Base-by-base conservation (phyloP, 1,139 yeast species). In the Geotrichum citri-aurantii region DNA sequence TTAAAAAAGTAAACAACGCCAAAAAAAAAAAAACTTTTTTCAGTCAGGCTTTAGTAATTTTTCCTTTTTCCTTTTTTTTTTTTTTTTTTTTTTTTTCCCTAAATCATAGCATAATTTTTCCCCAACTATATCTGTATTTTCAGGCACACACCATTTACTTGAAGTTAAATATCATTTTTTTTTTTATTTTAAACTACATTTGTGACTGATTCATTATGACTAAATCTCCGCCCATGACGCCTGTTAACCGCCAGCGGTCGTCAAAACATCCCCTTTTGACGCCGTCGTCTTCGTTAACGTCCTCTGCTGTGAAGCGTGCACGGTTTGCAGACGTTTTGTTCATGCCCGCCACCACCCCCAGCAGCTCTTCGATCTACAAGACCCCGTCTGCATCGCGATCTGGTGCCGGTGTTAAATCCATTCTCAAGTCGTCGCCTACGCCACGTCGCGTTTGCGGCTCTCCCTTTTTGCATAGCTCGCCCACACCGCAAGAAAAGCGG, bases 261-360 rank as follows among this genome's bases (percentile, higher is more conserved):
- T 14, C 42, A 37, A 37, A 14, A n/a, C 42, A 37, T 17, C 42
- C 42, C 19, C 42, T 14, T 14, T 37, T 14, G 2, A 37, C 55
- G 10, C 50, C 55, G 3, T 51, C 47, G n/a, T 51, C 54, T 5
- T 44, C 50, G 2, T 2, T 23, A 10, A 55, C 50, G 23, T 47
- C 52, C 6, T 48, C 56, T 11, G 29, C 54, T 26, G 29, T 46
- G 11, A 55, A 55, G 23, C 48, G 57, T 3, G 46, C 58, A 12
- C 55, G 59, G 19, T 56, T 56, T 21, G 52, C 59, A 3, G 59
- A 56, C 21, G 31, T 51, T 3, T 46, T 56, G 40, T 33, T 23
- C 10, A 51, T 42, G 31, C 26, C 54, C 1, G 51, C 58, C 10
- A 26, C 47, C 26, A 33, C 42, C 3, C 31, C 44, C 19, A n/a